phyloP scores from a whole-genome alignment of 805 yeast species.

The Saitoella complicata region DNA sequence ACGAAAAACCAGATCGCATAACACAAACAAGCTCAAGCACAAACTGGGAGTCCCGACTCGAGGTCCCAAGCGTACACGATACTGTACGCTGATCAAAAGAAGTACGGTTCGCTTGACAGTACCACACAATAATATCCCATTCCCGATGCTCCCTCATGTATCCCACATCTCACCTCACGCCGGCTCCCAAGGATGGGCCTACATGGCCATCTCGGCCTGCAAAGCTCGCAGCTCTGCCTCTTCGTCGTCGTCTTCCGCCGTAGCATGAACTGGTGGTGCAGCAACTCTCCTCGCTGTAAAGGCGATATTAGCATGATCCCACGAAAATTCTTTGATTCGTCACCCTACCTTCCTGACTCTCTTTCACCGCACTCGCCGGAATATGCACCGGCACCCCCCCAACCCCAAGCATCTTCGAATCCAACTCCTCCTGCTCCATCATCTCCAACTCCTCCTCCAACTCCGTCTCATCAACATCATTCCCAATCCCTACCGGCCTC shows the following conservation, averaged over 20 bases:
- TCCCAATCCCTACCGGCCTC: constrained; percentile 72
- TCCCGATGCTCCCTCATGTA: too few species aligned
- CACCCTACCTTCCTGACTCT: constrained; percentile 5
- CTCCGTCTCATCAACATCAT: constrained; percentile 72
- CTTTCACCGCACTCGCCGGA: constrained; percentile 4
- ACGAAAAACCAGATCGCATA: too few species aligned
- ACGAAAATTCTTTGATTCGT: too few species aligned
- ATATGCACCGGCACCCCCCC: constrained; percentile 23
- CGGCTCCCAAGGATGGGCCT: too few species aligned
- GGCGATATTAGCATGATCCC: too few species aligned
- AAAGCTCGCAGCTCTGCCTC: constrained; percentile 26
- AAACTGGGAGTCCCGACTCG: too few species aligned
- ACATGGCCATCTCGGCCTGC: constrained; percentile 27
- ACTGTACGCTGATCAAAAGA: too few species aligned
- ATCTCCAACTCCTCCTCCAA: constrained; percentile 85
- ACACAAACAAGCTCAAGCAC: too few species aligned
- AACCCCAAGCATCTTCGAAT: constrained; percentile 36
- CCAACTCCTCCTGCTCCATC: constrained; percentile 66
- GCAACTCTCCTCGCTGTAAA: constrained; percentile 2
- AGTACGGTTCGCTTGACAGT: too few species aligned
- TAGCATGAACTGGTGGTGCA: constrained; percentile 5
- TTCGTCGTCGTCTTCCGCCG: constrained; percentile 22
- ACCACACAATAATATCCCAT: too few species aligned
- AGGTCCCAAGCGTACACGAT: too few species aligned
- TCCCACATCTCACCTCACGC: too few species aligned